Base-by-base conservation (phyloP, 306 rosid genomes). In the Vigna trinervia region DNA sequence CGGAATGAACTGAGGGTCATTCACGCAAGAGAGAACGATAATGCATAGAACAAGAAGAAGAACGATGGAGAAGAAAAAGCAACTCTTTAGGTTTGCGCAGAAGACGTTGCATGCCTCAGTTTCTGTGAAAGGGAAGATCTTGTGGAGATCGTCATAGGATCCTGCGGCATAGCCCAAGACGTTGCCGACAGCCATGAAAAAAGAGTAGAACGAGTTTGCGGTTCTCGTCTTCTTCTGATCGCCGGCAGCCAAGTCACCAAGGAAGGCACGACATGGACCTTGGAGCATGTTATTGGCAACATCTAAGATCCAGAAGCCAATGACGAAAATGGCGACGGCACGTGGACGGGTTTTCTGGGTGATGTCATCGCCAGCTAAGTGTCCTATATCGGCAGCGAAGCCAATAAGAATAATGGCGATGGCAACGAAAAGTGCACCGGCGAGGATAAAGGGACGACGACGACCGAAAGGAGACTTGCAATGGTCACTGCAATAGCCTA, bases 151-250 rank as follows among this genome's bases (percentile, higher is more conserved):
- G 11, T 12, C 58, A 48, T 72, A 80, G 3, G 93, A 83, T 0
- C 96, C 98, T 0, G 93, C 95, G 0, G 95, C 87, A 52, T 76
- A 93, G 0, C 98, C 95, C 0, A 91, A 78, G 0, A 93, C 84
- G 54, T 88, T 91, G 0, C 96, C 95, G 1, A 89, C 88, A 0
- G 90, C 98, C 95, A 88, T 91, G 80, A 93, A 93, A 80, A 93
- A 93, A 0, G 98, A 86, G 77, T 69, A 93, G 13, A 89, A 19
- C 0, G 78, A 69, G 7, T 91, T 88, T 0, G 89, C 70, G 0
- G 70, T 63, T 1, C 90, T 74, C 63, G 83, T 93, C 47, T 46
- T 85, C 0, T n/a, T 36, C 0, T 84, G 84, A 57, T 89, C 79
- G 6, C 75, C 69, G 0, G 84, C 79, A 9, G 91, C 80, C 1